Conservation (phyloP, 306 rosid species). For the Prunus fruticosa region DNA sequence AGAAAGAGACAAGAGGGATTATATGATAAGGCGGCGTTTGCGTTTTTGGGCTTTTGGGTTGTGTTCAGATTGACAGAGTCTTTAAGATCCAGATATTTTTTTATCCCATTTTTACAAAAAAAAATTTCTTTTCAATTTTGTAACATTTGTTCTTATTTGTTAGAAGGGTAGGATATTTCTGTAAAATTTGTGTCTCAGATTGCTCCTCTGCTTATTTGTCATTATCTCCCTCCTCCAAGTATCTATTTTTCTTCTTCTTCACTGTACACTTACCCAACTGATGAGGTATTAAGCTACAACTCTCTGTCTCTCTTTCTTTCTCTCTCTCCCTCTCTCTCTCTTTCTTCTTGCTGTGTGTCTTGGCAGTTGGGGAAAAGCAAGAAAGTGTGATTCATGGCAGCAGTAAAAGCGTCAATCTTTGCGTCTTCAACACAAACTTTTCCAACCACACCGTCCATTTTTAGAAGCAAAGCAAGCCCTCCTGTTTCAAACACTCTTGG, state of each 20-base stretch:
- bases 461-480: slow-evolving; percentile 21
- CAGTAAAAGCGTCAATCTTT: slow-evolving; percentile 52
- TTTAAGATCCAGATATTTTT: slow-evolving; percentile 39
- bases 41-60: slow-evolving; percentile 14
- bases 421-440: slow-evolving; percentile 50
- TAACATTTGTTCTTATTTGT: background rate
- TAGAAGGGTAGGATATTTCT: slow-evolving; percentile 15
- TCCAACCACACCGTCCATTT: slow-evolving; percentile 29
- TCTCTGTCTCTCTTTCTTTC: background rate
- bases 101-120: slow-evolving; percentile 8
- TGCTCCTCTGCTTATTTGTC: slow-evolving; percentile 15
- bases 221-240: background rate
- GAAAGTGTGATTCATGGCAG: slow-evolving; percentile 51
- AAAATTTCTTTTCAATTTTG: background rate
- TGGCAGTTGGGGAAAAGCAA: slow-evolving; percentile 15
- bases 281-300: background rate
- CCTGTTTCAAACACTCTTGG: slow-evolving; percentile 41
- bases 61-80: slow-evolving; percentile 15
- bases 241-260: background rate
- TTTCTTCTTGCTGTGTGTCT: background rate
- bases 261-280: background rate
- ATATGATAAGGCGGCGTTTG: slow-evolving; percentile 42
- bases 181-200: slow-evolving; percentile 17
- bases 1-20: background rate
- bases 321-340: background rate